Evolutionary conservation across 805 yeast genomes (phyloP).

Genomic region (Cyberlindnera japonica): DNA sequence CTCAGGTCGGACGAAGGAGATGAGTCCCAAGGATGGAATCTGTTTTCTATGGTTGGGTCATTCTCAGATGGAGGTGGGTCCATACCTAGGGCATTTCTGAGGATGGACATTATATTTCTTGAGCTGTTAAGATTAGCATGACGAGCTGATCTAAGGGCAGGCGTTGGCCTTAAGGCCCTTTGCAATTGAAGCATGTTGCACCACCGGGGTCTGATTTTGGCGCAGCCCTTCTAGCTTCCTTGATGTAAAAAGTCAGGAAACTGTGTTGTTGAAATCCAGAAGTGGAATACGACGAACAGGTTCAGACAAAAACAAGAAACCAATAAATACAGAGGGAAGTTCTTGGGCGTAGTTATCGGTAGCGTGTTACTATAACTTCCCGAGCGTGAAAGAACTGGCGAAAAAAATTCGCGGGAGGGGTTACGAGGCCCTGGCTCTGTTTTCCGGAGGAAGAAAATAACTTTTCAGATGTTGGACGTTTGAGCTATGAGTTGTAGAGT

Average conservation of each 20-base stretch:
- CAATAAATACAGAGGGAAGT: too few species aligned
- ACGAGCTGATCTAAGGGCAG: constrained; percentile 1
- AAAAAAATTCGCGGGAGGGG: constrained; percentile 1
- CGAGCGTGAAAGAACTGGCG: constrained; percentile 1
- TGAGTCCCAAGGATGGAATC: constrained; percentile 88
- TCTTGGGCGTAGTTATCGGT: too few species aligned
- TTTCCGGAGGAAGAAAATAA: too few species aligned
- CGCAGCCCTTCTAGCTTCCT: not conserved
- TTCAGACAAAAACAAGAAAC: too few species aligned
- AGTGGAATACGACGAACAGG: too few species aligned
- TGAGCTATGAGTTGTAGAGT: too few species aligned
- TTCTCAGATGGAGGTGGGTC: constrained; percentile 63
- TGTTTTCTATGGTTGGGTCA: constrained; percentile 65
- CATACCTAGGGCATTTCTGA: constrained; percentile 48
- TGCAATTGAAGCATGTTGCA: constrained; percentile 5
- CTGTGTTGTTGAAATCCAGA: too few species aligned
- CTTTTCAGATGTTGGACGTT: constrained; percentile 1
- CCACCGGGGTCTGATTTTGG: not conserved
- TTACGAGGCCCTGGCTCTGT: not conserved
- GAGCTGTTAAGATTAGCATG: not conserved
- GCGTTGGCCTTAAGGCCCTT: constrained; percentile 6
- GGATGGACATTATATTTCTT: constrained; percentile 33
- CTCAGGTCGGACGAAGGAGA: constrained; percentile 87
- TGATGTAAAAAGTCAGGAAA: not conserved
- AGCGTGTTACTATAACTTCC: not conserved